These are phyloP conservation scores for Nakaseomyces glabratus DNA, from an alignment of 1,139 yeast genomes.

Conservation along the genomic window DNA sequence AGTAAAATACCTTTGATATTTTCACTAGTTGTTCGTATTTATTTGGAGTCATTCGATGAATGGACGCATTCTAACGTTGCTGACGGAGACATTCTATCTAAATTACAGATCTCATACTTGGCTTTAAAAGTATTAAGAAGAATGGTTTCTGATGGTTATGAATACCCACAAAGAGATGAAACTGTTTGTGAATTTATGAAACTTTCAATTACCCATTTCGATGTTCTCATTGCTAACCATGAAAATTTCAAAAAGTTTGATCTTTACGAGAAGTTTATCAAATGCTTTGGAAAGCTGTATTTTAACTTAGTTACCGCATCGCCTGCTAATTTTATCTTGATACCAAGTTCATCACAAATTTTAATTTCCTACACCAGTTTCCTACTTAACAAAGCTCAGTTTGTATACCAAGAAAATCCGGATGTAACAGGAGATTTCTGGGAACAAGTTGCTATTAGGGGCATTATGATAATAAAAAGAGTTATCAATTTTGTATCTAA, in stretches of 20 bases:
- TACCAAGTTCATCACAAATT: slow-evolving; percentile 56
- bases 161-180: slow-evolving; percentile 52
- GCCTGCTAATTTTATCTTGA: slow-evolving; percentile 64
- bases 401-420: slow-evolving; percentile 42
- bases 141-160: slow-evolving; percentile 68
- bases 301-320: slow-evolving; percentile 36
- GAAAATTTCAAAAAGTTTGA: slow-evolving; percentile 44
- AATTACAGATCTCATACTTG: slow-evolving; percentile 63
- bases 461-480: slow-evolving; percentile 56
- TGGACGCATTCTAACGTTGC: slow-evolving; percentile 42
- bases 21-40: slow-evolving; percentile 50
- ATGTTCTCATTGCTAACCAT: slow-evolving; percentile 45
- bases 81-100: slow-evolving; percentile 25
- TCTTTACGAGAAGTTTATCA: slow-evolving; percentile 58
- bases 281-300: slow-evolving; percentile 69
- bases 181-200: slow-evolving; percentile 51
- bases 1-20: slow-evolving; percentile 55
- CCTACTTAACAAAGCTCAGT: slow-evolving; percentile 53
- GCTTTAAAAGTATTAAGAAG: slow-evolving; percentile 68
- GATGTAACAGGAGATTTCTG: slow-evolving; percentile 55
- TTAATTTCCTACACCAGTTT: slow-evolving; percentile 49
- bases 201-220: slow-evolving; percentile 51
- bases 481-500: slow-evolving; percentile 54
- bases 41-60: slow-evolving; percentile 47
- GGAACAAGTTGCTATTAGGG: slow-evolving; percentile 68